phyloP scores from a whole-genome alignment of 257 asterid genomes.

The Ilex aquifolium region DNA sequence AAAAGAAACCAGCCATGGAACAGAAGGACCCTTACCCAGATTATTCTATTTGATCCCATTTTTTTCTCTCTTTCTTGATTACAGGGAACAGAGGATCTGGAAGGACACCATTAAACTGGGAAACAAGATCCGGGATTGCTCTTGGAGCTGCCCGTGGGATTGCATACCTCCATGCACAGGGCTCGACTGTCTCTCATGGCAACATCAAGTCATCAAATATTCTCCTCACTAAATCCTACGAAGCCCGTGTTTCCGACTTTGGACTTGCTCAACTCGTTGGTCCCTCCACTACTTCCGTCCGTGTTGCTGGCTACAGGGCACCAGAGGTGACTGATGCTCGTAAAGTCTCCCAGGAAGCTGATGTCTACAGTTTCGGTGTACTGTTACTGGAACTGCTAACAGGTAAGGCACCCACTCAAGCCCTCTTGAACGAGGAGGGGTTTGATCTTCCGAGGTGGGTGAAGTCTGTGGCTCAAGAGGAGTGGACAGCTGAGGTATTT shows the following conservation, averaged over 20 bases:
- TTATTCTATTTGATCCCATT: too few relatives aligned
- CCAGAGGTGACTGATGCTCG: slow-evolving; percentile 49
- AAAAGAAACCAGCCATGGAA: too few relatives aligned
- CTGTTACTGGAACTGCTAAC: slow-evolving; percentile 42
- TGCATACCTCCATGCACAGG: slow-evolving; percentile 42
- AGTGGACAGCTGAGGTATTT: slow-evolving; percentile 45
- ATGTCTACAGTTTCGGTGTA: slow-evolving; percentile 47
- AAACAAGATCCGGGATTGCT: slow-evolving; percentile 40
- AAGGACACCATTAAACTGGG: slow-evolving; percentile 49
- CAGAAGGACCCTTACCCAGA: too few relatives aligned
- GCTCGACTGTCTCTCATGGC: slow-evolving; percentile 42
- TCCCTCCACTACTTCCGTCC: slow-evolving; percentile 34
- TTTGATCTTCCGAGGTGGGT: slow-evolving; percentile 52
- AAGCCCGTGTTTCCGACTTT: slow-evolving; percentile 42
- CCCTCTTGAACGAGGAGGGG: slow-evolving; percentile 36
- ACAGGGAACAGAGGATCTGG: slow-evolving; percentile 42
- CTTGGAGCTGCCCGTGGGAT: slow-evolving; percentile 45
- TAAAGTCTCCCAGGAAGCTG: slow-evolving; percentile 42
- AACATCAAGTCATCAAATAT: slow-evolving; percentile 46
- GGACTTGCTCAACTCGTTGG: slow-evolving; percentile 42
- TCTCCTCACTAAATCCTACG: slow-evolving; percentile 35
- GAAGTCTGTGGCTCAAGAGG: slow-evolving; percentile 40
- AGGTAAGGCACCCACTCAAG: slow-evolving; percentile 41
- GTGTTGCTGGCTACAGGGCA: slow-evolving; percentile 42
- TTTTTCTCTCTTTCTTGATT: not conserved